Percentiles rank a stretch among this genome's conserved stretches.
Evolutionary conservation across 352 stramenopile species (phyloP).

Genomic region (Aphanomyces euteiches): DNA sequence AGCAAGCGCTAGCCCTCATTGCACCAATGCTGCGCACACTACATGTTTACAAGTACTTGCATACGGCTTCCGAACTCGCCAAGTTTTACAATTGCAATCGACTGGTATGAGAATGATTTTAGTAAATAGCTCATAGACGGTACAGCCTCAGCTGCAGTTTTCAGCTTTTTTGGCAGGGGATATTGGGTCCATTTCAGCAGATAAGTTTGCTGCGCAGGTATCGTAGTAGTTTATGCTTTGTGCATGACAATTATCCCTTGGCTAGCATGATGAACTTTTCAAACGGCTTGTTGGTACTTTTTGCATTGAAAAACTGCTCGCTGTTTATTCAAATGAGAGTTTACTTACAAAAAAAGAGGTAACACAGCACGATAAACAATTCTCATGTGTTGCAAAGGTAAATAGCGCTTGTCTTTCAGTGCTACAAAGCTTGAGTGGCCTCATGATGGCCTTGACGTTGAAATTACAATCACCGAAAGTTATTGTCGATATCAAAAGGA

Average conservation of each 20-base stretch:
- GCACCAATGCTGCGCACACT: slow-evolving; percentile 69
- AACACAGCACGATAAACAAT: neutral
- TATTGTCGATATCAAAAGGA: slow-evolving; percentile 68
- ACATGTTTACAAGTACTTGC: slow-evolving; percentile 70
- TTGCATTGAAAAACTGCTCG: slow-evolving; percentile 69
- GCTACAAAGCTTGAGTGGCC: slow-evolving; percentile 67
- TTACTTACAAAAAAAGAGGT: slow-evolving; percentile 61
- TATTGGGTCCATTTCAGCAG: slow-evolving; percentile 63
- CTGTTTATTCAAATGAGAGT: slow-evolving; percentile 62
- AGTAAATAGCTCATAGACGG: slow-evolving; percentile 8
- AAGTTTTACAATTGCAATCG: slow-evolving; percentile 78
- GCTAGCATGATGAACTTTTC: slow-evolving; percentile 65
- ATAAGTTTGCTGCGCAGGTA: slow-evolving; percentile 60
- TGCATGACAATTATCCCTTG: neutral
- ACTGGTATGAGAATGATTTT: slow-evolving; percentile 40
- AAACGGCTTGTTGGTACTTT: slow-evolving; percentile 71
- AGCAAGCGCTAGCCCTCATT: slow-evolving; percentile 50
- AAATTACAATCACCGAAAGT: slow-evolving; percentile 50
- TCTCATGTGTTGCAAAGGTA: slow-evolving; percentile 32
- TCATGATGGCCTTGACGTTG: slow-evolving; percentile 58
- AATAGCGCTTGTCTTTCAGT: slow-evolving; percentile 77
- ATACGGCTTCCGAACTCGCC: slow-evolving; percentile 62
- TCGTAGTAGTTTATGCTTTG: neutral
- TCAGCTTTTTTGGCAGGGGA: slow-evolving; percentile 65
- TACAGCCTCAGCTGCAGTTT: slow-evolving; percentile 68